Conservation (phyloP, 2,329 filamentous ascomycete species). For the Neopestalotiopsis sp. region DNA sequence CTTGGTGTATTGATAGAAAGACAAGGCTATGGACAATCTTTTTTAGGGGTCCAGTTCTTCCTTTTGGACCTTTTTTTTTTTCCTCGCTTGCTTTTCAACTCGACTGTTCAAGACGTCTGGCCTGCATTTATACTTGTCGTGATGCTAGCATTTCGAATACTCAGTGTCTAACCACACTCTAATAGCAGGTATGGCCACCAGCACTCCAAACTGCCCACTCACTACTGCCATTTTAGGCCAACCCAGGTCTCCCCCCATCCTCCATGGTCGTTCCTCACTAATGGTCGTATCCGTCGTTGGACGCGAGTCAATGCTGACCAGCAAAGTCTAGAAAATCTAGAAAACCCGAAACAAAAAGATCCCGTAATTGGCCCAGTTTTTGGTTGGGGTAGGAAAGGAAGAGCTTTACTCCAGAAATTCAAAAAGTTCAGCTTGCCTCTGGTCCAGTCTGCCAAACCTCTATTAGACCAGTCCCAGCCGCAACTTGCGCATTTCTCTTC, state of each 20-base stretch:
- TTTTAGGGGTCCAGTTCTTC: background rate
- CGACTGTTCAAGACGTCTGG: background rate
- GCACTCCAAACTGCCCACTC: background rate
- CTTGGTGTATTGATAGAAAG: background rate
- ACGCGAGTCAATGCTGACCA: conserved; percentile 18
- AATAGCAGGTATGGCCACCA: background rate
- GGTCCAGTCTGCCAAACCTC: background rate
- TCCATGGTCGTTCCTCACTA: conserved; percentile 5
- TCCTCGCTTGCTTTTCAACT: no score
- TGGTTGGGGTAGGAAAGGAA: background rate
- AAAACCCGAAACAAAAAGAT: conserved; percentile 3
- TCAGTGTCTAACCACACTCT: conserved; percentile 1
- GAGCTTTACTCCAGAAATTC: background rate
- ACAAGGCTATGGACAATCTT: background rate
- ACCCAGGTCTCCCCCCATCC: background rate
- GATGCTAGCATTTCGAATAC: conserved; percentile 11
- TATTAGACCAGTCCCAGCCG: background rate
- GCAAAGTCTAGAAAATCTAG: conserved; percentile 12
- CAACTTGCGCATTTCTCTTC: background rate
- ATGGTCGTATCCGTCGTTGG: background rate
- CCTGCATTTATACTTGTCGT: background rate
- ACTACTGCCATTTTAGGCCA: conserved; percentile 2
- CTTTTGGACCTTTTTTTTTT: background rate
- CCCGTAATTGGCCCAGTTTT: conserved; percentile 8
- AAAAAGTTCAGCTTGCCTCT: background rate